Percentiles rank a stretch among this genome's conserved stretches.
Conservation (phyloP, 169 alveolate genomes). For the Theileria annulata region DNA sequence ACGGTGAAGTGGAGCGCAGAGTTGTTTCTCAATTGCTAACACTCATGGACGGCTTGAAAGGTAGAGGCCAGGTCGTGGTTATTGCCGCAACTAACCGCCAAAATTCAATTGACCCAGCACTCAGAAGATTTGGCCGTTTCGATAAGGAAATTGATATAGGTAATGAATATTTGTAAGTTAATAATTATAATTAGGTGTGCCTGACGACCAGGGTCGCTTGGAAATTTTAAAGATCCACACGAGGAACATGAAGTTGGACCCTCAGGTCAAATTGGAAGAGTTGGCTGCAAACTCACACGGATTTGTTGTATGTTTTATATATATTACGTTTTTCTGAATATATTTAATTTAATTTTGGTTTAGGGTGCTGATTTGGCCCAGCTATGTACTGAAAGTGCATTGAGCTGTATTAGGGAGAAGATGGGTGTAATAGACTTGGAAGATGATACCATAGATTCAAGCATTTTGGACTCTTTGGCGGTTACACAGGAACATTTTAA, state of each 20-base stretch:
- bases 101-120: conserved; percentile 97
- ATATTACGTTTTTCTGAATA: conserved; percentile 49
- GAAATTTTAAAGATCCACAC: conserved; percentile 98
- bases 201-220: conserved; percentile 99
- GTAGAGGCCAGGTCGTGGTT: conserved; percentile 98
- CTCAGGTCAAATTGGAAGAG: conserved; percentile 97
- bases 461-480: conserved; percentile 96
- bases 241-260: conserved; percentile 97
- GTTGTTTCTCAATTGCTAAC: conserved; percentile 98
- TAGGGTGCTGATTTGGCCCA: conserved; percentile 95
- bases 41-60: conserved; percentile 99
- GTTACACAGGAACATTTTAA: conserved; percentile 98
- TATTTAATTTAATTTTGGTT: background rate
- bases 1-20: conserved; percentile 99
- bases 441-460: conserved; percentile 98
- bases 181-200: conserved; percentile 88
- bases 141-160: conserved; percentile 96
- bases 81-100: conserved; percentile 99
- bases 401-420: conserved; percentile 98
- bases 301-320: conserved; percentile 77
- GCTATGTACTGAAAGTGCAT: conserved; percentile 97
- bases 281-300: conserved; percentile 99
- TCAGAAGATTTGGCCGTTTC: conserved; percentile 98
- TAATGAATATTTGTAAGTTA: too few relatives aligned
- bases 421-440: conserved; percentile 99